These are phyloP conservation scores for Sporisorium iseilematis-ciliati DNA, from an alignment of 1,284 basidiomycete genomes.

Conservation along the genomic window DNA sequence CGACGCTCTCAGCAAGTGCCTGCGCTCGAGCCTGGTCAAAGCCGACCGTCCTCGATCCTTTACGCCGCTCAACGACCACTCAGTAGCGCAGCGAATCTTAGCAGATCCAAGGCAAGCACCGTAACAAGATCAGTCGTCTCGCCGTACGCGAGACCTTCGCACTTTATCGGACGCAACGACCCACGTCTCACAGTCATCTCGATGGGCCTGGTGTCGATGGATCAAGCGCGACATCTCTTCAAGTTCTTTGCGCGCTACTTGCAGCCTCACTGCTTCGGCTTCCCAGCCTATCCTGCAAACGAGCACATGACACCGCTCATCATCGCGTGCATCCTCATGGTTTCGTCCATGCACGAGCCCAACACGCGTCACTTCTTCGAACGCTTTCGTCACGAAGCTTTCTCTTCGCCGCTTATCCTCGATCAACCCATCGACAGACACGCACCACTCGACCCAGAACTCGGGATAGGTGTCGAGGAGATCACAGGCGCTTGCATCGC, in stretches of 20 bases:
- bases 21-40: constrained; percentile 35
- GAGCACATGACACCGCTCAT: constrained; percentile 65
- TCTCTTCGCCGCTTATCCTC: constrained; percentile 45
- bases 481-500: constrained; percentile 64
- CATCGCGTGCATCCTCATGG: constrained; percentile 60
- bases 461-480: constrained; percentile 65
- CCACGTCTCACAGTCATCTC: constrained; percentile 61
- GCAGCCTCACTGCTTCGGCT: constrained; percentile 63
- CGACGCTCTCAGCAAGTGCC: constrained; percentile 6
- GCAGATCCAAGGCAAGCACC: background rate
- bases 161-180: constrained; percentile 56
- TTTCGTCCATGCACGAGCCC: constrained; percentile 60
- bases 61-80: constrained; percentile 23
- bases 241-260: constrained; percentile 61
- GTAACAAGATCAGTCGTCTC: constrained; percentile 5
- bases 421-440: constrained; percentile 45
- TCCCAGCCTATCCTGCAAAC: constrained; percentile 59
- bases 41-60: constrained; percentile 33
- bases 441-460: constrained; percentile 58
- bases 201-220: constrained; percentile 57
- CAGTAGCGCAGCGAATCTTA: background rate
- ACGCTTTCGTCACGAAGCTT: constrained; percentile 50
- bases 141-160: constrained; percentile 47
- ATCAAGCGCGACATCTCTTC: constrained; percentile 57
- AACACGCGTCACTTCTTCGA: constrained; percentile 41